Conservation (phyloP, 2,329 filamentous ascomycete genomes). For the Colletotrichum aenigma region DNA sequence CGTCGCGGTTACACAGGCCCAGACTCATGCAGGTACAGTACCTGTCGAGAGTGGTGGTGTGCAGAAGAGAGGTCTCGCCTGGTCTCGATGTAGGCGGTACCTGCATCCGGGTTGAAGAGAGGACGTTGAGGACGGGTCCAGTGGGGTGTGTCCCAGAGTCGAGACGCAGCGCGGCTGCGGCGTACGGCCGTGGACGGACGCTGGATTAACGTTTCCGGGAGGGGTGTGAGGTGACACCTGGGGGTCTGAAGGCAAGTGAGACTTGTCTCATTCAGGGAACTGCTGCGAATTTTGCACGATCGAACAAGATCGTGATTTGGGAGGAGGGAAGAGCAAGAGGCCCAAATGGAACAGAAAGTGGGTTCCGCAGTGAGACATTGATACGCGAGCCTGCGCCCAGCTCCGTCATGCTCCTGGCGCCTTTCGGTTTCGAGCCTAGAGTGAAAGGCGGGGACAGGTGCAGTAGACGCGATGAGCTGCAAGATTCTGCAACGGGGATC, state of each 20-base stretch:
- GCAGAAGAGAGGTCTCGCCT: background rate
- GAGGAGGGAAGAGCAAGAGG: background rate
- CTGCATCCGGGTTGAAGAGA: constrained; percentile 7
- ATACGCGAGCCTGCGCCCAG: background rate
- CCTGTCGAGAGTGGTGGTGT: background rate
- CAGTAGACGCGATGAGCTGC: background rate
- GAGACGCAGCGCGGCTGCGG: constrained; percentile 12
- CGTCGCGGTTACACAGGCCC: constrained; percentile 1
- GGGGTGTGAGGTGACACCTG: background rate
- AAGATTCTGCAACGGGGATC: constrained; percentile 18
- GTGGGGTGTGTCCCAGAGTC: background rate
- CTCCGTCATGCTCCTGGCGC: constrained; percentile 7
- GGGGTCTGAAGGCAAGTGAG: background rate
- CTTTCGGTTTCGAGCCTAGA: background rate
- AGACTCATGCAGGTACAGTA: background rate
- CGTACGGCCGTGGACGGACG: background rate
- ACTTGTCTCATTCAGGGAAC: background rate
- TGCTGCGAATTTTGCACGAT: constrained; percentile 4
- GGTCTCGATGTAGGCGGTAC: background rate
- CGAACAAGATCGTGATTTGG: constrained; percentile 1
- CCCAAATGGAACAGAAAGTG: background rate
- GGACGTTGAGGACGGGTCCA: background rate
- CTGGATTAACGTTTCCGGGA: constrained; percentile 3
- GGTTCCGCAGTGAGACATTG: constrained; percentile 4
- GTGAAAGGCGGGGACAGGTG: background rate